Conservation (phyloP, 1,284 basidiomycete genomes). For the Vanrija pseudolonga region DNA sequence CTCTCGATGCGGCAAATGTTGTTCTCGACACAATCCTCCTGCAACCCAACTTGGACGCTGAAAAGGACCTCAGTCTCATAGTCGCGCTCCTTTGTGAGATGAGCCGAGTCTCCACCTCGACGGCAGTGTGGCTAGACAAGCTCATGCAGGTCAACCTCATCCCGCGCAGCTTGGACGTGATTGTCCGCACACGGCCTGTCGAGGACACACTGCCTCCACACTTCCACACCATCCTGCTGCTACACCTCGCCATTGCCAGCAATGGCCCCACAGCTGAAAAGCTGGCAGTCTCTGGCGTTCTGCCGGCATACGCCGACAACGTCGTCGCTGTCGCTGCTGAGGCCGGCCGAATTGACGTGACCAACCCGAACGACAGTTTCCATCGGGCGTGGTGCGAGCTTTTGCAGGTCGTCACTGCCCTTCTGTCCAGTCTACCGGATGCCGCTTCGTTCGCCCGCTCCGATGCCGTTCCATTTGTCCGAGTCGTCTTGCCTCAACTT, state of each 20-base stretch:
- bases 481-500: slow-evolving; percentile 78
- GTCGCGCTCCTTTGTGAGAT: slow-evolving; percentile 39
- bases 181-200: slow-evolving; percentile 54
- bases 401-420: slow-evolving; percentile 72
- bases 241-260: slow-evolving; percentile 81
- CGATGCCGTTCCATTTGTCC: slow-evolving; percentile 79
- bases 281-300: slow-evolving; percentile 75
- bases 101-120: slow-evolving; percentile 16
- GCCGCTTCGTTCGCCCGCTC: slow-evolving; percentile 72
- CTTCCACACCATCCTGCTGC: slow-evolving; percentile 73
- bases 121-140: slow-evolving; percentile 64
- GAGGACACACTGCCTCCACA: slow-evolving; percentile 50
- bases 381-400: slow-evolving; percentile 81
- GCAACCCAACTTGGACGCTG: slow-evolving; percentile 13
- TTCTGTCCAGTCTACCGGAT: slow-evolving; percentile 56
- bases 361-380: slow-evolving; percentile 67
- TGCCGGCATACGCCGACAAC: slow-evolving; percentile 79
- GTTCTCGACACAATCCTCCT: slow-evolving; percentile 27
- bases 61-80: slow-evolving; percentile 34
- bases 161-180: slow-evolving; percentile 68
- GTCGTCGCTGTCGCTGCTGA: slow-evolving; percentile 70
- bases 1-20: slow-evolving; percentile 38
- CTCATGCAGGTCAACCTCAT: slow-evolving; percentile 80
- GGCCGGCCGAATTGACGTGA: slow-evolving; percentile 66
- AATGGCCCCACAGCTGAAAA: slow-evolving; percentile 73